These are phyloP conservation scores for Polytrichum commune DNA, from an alignment of 225 moss, liverwort and hornwort species.

Conservation along the genomic window DNA sequence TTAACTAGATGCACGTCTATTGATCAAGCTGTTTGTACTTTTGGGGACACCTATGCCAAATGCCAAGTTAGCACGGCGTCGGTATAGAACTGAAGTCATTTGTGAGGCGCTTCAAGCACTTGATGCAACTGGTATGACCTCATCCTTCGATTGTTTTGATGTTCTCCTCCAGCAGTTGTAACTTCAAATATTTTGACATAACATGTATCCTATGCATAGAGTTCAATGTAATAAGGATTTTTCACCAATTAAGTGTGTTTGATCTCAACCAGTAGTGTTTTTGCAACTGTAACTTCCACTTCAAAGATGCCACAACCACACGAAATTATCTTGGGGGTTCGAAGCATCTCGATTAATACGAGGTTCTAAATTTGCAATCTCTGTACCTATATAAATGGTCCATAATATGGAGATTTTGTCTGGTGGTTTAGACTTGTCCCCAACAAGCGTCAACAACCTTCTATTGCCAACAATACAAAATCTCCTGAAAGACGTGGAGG, in stretches of 20 bases:
- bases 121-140: constrained; percentile 77
- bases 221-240: no score
- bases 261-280: no score
- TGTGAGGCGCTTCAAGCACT: constrained; percentile 97
- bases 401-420: neutral
- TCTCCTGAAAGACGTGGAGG: constrained; percentile 86
- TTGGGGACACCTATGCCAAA: constrained; percentile 75
- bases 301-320: no score
- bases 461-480: constrained; percentile 91
- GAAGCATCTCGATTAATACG: no score
- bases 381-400: no score
- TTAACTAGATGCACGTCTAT: constrained; percentile 65
- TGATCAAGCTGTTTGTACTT: constrained; percentile 90
- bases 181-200: no score
- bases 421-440: constrained; percentile 59
- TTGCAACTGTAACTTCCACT: no score
- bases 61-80: constrained; percentile 64
- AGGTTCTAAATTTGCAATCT: no score
- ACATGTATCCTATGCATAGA: no score
- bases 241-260: no score
- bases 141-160: neutral
- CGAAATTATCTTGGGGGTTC: no score
- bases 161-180: neutral
- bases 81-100: constrained; percentile 89
- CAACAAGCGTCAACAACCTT: constrained; percentile 78